A percentile compares a stretch with the other conserved stretches of the same genome.
These are phyloP conservation scores for Scutellaria minor DNA, from an alignment of 257 asterid species.

Conservation along the genomic window DNA sequence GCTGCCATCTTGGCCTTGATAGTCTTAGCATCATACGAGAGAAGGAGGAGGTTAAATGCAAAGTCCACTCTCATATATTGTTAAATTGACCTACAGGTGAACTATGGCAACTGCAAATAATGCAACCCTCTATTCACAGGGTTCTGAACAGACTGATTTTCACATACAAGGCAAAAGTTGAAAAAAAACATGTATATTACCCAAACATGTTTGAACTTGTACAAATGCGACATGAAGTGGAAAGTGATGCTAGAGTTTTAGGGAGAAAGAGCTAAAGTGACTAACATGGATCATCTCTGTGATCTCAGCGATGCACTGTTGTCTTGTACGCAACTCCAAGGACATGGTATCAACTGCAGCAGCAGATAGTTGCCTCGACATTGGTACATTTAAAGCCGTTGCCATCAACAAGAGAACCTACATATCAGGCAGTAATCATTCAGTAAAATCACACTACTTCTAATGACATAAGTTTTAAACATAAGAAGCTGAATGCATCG, in stretches of 20 bases:
- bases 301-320: constrained; percentile 88
- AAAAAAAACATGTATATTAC: not conserved
- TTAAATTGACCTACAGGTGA: constrained; percentile 5
- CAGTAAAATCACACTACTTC: constrained; percentile 12
- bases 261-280: constrained; percentile 25
- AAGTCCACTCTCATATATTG: not conserved
- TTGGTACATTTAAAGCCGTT: constrained; percentile 76
- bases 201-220: not conserved
- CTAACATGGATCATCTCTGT: constrained; percentile 99
- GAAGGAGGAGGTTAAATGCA: not conserved
- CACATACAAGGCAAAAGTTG: not conserved
- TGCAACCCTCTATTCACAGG: constrained; percentile 1
- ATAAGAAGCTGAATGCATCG: constrained; percentile 13
- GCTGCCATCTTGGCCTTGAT: not conserved
- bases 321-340: constrained; percentile 78
- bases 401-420: constrained; percentile 98
- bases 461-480: not conserved
- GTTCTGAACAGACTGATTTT: not conserved
- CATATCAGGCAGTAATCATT: constrained; percentile 24
- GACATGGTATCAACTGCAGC: constrained; percentile 51
- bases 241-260: constrained; percentile 5
- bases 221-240: constrained; percentile 9
- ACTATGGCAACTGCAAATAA: not conserved
- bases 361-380: constrained; percentile 51
- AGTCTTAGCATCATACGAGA: constrained; percentile 12